phyloP scores from a whole-genome alignment of 192 early-diverging fungal genomes.

The Chytriomyces sp. region DNA sequence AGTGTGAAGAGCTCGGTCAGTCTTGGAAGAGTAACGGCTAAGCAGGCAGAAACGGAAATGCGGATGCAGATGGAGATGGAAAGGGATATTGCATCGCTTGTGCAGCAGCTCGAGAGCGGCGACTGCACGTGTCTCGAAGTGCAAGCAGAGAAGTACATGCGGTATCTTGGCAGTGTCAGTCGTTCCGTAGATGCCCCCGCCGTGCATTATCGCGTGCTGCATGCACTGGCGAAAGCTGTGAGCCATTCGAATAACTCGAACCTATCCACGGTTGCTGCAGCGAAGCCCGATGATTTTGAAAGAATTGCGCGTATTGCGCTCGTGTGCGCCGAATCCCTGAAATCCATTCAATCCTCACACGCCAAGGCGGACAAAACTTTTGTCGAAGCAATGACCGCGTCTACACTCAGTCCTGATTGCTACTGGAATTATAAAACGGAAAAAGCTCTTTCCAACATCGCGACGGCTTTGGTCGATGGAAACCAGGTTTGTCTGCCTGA shows the following conservation, averaged over 20 bases:
- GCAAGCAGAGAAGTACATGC: background rate
- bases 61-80: background rate
- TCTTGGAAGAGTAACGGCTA: background rate
- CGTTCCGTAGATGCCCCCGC: background rate
- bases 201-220: background rate
- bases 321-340: background rate
- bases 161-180: background rate
- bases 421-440: constrained; percentile 25
- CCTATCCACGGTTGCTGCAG: background rate
- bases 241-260: background rate
- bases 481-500: background rate
- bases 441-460: constrained; percentile 24
- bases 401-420: background rate
- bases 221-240: background rate
- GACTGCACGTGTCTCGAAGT: background rate
- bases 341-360: background rate
- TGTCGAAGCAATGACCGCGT: background rate
- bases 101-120: background rate
- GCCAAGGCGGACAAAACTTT: background rate
- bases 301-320: background rate
- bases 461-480: constrained; percentile 9
- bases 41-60: background rate
- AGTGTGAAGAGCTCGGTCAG: background rate
- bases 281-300: background rate
- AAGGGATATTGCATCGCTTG: background rate